Evolutionary conservation across 208 protist genomes (phyloP), one percentile per base, ranked within the genome.

Genomic region (Phytomonas serpens): DNA sequence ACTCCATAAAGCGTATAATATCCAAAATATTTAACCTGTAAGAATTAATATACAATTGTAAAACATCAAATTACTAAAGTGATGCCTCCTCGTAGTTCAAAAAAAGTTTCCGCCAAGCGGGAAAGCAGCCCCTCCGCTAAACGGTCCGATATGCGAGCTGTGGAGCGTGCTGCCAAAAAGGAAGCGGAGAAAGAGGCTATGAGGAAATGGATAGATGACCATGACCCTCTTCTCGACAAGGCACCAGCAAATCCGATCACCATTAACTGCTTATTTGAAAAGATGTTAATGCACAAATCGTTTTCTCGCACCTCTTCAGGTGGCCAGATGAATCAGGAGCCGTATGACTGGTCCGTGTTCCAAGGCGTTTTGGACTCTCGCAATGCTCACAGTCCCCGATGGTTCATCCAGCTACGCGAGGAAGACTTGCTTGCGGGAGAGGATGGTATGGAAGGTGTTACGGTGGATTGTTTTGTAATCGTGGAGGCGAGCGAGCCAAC

Each of bases 391-490:
- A 93, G 86, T 69, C 90, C 88, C 7, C 88, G 90, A 32, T 95
- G 90, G 90, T 95, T 90, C 52, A 80, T 95, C 65, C 90, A 95
- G 77, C 72, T 95, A 16, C 90, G 90, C 36, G 83, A 95, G 68
- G 88, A 95, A 52, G 86, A 93, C 70, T 83, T 95, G 29, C 76
- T 95, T 23, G 73, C 80, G 10, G 88, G 84, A 32, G 77, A 75
- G 14, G 82, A 91, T 61, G 86, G 82, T n/a, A 77, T 95, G 64
- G 87, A 92, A 14, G 90, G 90, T 7, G 87, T 92, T 13, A 88
- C 81, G 57, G 86, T 95, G 34, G 88, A 95, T 68, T 93, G 90
- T 77, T 83, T 93, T 66, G 85, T 93, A 19, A 85, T 95, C 37
- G 88, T 84, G 1, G 90, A 95, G 76, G 79, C 90, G 0, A 79